These are phyloP conservation scores for Camellia sinensis DNA, from an alignment of 148 eudicot species.

Conservation along the genomic window DNA sequence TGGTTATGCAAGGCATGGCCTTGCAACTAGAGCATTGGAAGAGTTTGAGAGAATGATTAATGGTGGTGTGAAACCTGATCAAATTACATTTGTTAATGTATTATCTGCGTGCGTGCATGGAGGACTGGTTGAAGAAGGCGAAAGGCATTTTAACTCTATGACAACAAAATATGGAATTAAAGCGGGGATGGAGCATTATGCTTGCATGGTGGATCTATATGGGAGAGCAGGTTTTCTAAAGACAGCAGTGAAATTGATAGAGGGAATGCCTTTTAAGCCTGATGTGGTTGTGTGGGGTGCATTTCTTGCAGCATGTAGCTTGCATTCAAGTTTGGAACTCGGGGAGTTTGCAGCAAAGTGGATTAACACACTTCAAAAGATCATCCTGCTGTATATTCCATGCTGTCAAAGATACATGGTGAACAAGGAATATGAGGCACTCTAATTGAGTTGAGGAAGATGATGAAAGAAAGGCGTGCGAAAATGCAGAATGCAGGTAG, in stretches of 20 bases:
- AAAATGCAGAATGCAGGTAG: conserved; percentile 66
- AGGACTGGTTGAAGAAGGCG: conserved; percentile 64
- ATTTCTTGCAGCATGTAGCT: conserved; percentile 61
- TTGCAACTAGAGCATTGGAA: conserved; percentile 52
- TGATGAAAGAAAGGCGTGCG: conserved; percentile 34
- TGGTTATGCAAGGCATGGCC: conserved; percentile 58
- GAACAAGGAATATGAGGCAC: conserved; percentile 49
- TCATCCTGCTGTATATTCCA: conserved; percentile 53
- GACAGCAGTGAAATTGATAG: conserved; percentile 46
- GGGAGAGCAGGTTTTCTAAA: conserved; percentile 66
- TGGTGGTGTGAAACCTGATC: conserved; percentile 44
- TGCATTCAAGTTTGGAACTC: conserved; percentile 52
- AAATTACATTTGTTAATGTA: conserved; percentile 55
- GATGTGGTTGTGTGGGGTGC: conserved; percentile 83
- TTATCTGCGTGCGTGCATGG: conserved; percentile 71
- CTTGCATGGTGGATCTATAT: conserved; percentile 78
- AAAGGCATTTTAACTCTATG: conserved; percentile 49
- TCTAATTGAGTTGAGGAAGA: conserved; percentile 32
- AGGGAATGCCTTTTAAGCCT: conserved; percentile 59
- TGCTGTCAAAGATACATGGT: conserved; percentile 57
- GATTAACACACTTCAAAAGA: conserved; percentile 40
- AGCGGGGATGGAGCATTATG: conserved; percentile 60
- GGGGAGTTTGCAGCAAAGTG: conserved; percentile 50
- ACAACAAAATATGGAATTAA: conserved; percentile 31
- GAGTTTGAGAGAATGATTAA: conserved; percentile 54